Conservation (phyloP, 495 filamentous ascomycete genomes). For the Entonaema liquescens region DNA sequence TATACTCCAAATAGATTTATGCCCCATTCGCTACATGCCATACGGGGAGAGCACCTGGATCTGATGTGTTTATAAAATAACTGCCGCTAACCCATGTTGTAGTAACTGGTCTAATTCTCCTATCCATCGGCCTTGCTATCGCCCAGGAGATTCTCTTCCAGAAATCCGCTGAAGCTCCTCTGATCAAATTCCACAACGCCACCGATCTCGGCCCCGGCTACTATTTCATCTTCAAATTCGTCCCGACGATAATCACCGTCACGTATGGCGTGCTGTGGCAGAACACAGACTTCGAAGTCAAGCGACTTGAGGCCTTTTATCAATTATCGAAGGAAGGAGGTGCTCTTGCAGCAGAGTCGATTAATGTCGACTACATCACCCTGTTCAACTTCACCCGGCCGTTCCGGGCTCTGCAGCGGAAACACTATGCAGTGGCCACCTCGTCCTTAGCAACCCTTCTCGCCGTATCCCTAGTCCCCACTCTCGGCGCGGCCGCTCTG, state of each 20-base stretch:
- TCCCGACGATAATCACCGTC: constrained; percentile 73
- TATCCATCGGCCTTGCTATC: constrained; percentile 65
- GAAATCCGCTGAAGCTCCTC: constrained; percentile 53
- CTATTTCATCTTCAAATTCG: constrained; percentile 77
- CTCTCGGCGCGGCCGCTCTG: constrained; percentile 66
- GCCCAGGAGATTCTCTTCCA: constrained; percentile 70
- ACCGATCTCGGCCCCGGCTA: constrained; percentile 57
- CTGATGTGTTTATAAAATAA: too few species aligned
- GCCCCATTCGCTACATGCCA: too few species aligned
- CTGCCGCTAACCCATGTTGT: constrained; percentile 1
- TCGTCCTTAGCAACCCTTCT: constrained; percentile 69
- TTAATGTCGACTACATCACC: constrained; percentile 78
- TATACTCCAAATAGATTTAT: too few species aligned
- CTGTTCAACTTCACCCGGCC: constrained; percentile 70
- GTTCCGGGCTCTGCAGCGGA: constrained; percentile 63
- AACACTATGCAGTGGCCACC: constrained; percentile 71
- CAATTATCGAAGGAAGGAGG: constrained; percentile 72
- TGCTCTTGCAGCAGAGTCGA: constrained; percentile 69
- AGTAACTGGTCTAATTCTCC: constrained; percentile 54
- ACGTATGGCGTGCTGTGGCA: constrained; percentile 80
- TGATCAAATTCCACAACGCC: constrained; percentile 62
- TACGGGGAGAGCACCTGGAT: too few species aligned
- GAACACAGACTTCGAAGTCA: constrained; percentile 76
- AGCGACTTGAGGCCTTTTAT: constrained; percentile 77
- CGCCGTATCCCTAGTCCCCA: constrained; percentile 69